These are phyloP conservation scores for Pinus taeda DNA, from an alignment of 75 land plant species.

Conservation along the genomic window DNA sequence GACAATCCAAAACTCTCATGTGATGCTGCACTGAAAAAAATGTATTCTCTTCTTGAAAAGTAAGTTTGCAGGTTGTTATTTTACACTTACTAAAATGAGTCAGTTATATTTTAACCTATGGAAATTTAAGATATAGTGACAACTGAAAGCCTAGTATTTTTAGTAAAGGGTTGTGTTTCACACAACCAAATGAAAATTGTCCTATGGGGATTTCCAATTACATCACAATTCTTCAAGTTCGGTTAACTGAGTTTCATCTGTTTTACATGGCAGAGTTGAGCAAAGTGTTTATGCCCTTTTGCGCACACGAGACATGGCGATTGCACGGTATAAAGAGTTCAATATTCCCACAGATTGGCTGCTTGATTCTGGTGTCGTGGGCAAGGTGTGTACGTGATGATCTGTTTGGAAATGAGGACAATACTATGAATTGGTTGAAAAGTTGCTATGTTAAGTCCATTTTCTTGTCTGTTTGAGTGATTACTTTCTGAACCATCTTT, in stretches of 20 bases:
- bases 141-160: too few species aligned
- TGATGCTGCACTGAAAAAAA: conserved; percentile 76
- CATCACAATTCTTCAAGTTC: neutral
- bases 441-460: too few species aligned
- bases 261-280: conserved; percentile 59
- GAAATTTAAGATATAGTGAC: too few species aligned
- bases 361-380: conserved; percentile 83
- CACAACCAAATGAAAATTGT: too few species aligned
- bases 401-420: too few species aligned
- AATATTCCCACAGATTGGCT: conserved; percentile 94
- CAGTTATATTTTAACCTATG: too few species aligned
- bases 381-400: conserved; percentile 61
- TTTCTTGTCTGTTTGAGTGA: too few species aligned
- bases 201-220: too few species aligned
- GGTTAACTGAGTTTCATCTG: neutral
- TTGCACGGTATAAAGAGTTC: conserved; percentile 90
- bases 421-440: too few species aligned
- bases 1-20: conserved; percentile 80
- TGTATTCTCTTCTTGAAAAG: conserved; percentile 87
- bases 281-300: conserved; percentile 90
- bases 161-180: too few species aligned
- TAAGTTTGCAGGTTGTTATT: conserved; percentile 29
- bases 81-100: too few species aligned
- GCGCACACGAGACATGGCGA: conserved; percentile 95
- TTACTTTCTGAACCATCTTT: too few species aligned